Conservation (phyloP, 257 asterid genomes). For the Coffea canephora region DNA sequence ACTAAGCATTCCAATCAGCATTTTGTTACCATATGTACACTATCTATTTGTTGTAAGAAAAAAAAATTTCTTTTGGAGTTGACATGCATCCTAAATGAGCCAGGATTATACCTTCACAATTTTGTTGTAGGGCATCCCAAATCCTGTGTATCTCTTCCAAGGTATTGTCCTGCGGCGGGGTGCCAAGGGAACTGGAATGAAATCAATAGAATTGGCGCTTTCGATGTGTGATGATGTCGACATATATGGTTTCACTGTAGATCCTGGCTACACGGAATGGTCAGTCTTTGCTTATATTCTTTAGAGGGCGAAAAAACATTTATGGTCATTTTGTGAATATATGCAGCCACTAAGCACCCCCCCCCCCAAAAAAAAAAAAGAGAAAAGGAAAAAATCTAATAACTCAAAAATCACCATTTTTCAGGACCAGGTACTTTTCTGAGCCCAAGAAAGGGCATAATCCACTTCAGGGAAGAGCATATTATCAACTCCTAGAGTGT, state of each 20-base stretch:
- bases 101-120: not conserved
- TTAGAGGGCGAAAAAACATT: not conserved
- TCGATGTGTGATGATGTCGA: slow-evolving; percentile 97
- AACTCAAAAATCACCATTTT: slow-evolving; percentile 6
- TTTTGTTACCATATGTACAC: not conserved
- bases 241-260: slow-evolving; percentile 96
- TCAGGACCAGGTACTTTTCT: slow-evolving; percentile 80
- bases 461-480: slow-evolving; percentile 99
- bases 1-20: not conserved
- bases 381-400: too few species aligned
- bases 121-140: slow-evolving; percentile 64
- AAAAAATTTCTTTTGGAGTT: not conserved
- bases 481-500: slow-evolving; percentile 97
- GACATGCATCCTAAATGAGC: too few species aligned
- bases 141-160: slow-evolving; percentile 97
- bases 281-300: slow-evolving; percentile 30
- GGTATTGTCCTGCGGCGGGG: slow-evolving; percentile 97
- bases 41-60: not conserved
- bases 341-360: not conserved
- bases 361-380: not conserved
- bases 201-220: slow-evolving; percentile 95
- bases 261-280: slow-evolving; percentile 99
- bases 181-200: slow-evolving; percentile 99
- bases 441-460: slow-evolving; percentile 96
- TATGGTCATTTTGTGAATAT: not conserved